Percentiles rank a stretch among this genome's conserved stretches.
These are phyloP conservation scores for Monosporozyma solicola DNA, from an alignment of 805 yeast species.

Conservation along the genomic window DNA sequence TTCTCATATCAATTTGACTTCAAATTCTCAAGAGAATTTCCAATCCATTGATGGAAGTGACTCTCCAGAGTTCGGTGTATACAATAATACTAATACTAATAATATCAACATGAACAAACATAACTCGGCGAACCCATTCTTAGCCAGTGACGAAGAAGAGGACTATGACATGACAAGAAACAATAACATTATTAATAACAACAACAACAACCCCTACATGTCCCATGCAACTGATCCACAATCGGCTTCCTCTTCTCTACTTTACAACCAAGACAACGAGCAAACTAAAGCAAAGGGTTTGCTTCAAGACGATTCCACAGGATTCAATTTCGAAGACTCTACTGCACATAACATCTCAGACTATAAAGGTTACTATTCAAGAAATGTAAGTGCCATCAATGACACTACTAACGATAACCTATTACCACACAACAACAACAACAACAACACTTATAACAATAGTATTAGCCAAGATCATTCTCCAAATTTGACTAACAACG, in stretches of 20 bases:
- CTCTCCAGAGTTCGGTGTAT: background rate
- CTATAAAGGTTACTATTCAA: slow-evolving; percentile 26
- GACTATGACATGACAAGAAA: background rate
- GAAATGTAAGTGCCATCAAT: slow-evolving; percentile 6
- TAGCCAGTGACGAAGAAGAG: slow-evolving; percentile 11
- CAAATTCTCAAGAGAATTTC: slow-evolving; percentile 9
- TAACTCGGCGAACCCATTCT: slow-evolving; percentile 7
- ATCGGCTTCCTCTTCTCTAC: slow-evolving; percentile 3
- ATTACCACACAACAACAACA: background rate
- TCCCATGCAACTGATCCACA: background rate
- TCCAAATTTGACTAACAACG: slow-evolving; percentile 9
- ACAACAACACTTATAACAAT: slow-evolving; percentile 6
- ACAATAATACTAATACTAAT: background rate
- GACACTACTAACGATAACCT: background rate
- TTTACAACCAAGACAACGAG: background rate
- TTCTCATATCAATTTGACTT: slow-evolving; percentile 4
- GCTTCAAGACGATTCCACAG: background rate
- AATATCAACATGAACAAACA: background rate
- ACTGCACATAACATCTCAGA: slow-evolving; percentile 1
- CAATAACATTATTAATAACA: background rate
- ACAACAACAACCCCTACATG: background rate
- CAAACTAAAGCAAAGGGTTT: background rate
- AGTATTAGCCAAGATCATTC: slow-evolving; percentile 1
- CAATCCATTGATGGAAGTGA: background rate
- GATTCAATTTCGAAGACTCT: background rate